Evolutionary conservation across 805 yeast genomes (phyloP).

Genomic region (Candida ascalaphidarum): DNA sequence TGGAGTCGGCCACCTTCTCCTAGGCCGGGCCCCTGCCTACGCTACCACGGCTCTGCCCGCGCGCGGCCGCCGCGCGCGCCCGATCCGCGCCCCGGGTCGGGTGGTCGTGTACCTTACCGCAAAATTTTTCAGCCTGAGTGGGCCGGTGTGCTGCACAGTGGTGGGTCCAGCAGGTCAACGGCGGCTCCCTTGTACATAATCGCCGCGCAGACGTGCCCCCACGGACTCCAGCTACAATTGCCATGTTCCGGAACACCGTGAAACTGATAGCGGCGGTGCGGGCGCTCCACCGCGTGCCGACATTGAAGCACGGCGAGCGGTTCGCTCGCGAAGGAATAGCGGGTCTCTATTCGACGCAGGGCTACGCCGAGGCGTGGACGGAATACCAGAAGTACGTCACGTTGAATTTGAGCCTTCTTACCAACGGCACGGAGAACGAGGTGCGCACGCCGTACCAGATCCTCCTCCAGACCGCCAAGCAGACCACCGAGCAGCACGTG

Average conservation of each 20-base stretch:
- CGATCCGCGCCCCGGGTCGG: no score
- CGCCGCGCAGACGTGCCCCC: no score
- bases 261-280: not conserved
- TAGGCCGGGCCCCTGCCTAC: no score
- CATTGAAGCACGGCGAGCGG: constrained; percentile 30
- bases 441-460: constrained; percentile 68
- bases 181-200: no score
- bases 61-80: no score
- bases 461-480: constrained; percentile 55
- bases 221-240: no score
- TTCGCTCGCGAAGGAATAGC: constrained; percentile 44
- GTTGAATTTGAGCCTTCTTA: constrained; percentile 50
- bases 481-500: constrained; percentile 55
- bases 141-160: no score
- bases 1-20: no score
- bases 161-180: no score
- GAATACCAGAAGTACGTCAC: constrained; percentile 67
- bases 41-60: no score
- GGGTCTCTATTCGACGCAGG: constrained; percentile 57
- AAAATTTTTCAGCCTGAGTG: no score
- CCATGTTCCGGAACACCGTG: not conserved
- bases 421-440: constrained; percentile 76
- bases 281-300: constrained; percentile 56
- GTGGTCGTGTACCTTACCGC: no score
- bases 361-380: constrained; percentile 69